Conservation (phyloP, 2,329 filamentous ascomycete genomes). For the Fusarium sp. region DNA sequence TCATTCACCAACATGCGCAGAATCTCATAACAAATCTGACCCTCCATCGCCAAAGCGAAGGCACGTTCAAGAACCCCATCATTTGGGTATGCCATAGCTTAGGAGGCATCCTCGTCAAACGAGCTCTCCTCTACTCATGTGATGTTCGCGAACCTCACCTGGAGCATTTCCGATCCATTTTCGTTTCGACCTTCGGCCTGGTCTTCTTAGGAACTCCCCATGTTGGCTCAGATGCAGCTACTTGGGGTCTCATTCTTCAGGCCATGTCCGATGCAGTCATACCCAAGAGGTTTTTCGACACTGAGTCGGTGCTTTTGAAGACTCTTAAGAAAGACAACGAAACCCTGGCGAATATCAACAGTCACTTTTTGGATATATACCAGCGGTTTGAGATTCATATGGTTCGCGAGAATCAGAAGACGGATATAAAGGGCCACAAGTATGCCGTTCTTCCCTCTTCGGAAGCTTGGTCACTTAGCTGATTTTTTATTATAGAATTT, state of each 20-base stretch:
- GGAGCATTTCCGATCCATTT: conserved; percentile 73
- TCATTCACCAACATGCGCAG: conserved; percentile 76
- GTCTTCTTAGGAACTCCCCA: conserved; percentile 83
- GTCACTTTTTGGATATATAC: conserved; percentile 75
- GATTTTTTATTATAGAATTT: conserved; percentile 46
- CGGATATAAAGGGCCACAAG: conserved; percentile 71
- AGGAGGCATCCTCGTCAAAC: conserved; percentile 77
- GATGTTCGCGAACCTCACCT: conserved; percentile 67
- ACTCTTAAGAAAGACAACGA: conserved; percentile 79
- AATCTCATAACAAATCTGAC: conserved; percentile 71
- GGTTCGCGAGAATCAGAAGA: conserved; percentile 79
- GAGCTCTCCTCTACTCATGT: conserved; percentile 73
- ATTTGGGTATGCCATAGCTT: conserved; percentile 81
- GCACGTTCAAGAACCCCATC: conserved; percentile 70
- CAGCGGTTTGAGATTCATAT: conserved; percentile 78
- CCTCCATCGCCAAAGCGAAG: conserved; percentile 67
- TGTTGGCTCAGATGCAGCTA: conserved; percentile 72
- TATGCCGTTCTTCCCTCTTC: conserved; percentile 35
- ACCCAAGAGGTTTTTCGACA: conserved; percentile 72
- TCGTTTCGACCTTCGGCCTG: conserved; percentile 78
- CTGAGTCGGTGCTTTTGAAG: conserved; percentile 72
- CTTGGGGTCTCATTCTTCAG: conserved; percentile 74
- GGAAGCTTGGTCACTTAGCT: neutral
- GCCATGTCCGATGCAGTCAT: conserved; percentile 72
- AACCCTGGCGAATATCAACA: conserved; percentile 78